Percentiles rank a stretch among this genome's conserved stretches.
Conservation (phyloP, 345 rosid species). For the Dipteronia dyeriana region DNA sequence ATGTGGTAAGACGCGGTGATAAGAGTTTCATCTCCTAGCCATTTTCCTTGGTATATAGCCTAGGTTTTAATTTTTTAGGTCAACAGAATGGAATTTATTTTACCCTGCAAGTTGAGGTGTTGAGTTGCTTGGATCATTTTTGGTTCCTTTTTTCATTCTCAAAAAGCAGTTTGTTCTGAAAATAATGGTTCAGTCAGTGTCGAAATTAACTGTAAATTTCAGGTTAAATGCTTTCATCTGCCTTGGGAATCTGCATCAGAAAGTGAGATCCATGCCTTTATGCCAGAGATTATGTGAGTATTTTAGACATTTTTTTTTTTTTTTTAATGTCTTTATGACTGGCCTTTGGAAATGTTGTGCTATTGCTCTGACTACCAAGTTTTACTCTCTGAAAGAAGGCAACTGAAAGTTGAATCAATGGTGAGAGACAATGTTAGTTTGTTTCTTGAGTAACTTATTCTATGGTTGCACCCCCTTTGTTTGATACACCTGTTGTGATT, state of each 20-base stretch:
- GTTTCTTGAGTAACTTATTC: not conserved
- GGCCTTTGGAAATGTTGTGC: not conserved
- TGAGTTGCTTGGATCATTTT: not conserved
- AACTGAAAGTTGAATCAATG: not conserved
- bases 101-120: not conserved
- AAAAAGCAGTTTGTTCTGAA: not conserved
- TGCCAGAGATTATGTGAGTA: constrained; percentile 70
- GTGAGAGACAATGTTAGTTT: not conserved
- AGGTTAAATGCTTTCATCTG: constrained; percentile 69
- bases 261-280: constrained; percentile 41
- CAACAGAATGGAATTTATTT: not conserved
- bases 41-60: not conserved
- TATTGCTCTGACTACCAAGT: not conserved
- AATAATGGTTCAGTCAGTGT: not conserved
- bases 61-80: not conserved
- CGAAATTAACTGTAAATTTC: constrained; percentile 27
- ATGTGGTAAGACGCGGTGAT: constrained; percentile 42
- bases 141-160: not conserved
- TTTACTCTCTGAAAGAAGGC: constrained; percentile 5
- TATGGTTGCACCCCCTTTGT: not conserved
- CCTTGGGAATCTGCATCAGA: constrained; percentile 81
- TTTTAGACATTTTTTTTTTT: constrained; percentile 1
- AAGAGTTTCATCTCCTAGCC: constrained; percentile 5
- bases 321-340: not conserved
- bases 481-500: not conserved